Conservation (phyloP, 2,329 filamentous ascomycete genomes). For the Fusarium drepaniforme region DNA sequence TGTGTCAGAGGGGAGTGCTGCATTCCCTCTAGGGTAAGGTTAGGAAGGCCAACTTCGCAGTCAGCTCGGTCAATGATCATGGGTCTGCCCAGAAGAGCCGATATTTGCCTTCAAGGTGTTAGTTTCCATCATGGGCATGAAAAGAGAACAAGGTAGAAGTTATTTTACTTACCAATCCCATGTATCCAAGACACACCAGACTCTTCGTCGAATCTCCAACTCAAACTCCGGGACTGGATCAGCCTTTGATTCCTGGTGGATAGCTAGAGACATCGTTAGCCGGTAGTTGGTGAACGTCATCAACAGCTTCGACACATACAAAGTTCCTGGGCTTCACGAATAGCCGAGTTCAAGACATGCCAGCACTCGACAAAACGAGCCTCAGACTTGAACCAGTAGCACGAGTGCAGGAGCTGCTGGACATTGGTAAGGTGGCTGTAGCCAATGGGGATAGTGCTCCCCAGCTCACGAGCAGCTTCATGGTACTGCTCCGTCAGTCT, state of each 20-base stretch:
- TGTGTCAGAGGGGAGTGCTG: constrained; percentile 49
- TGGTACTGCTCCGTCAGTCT: constrained; percentile 50
- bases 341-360: constrained; percentile 51
- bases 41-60: constrained; percentile 49
- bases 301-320: constrained; percentile 33
- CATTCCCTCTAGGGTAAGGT: constrained; percentile 48
- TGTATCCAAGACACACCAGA: constrained; percentile 53
- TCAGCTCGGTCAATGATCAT: constrained; percentile 51
- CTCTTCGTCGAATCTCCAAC: constrained; percentile 50
- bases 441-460: constrained; percentile 48
- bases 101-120: constrained; percentile 50
- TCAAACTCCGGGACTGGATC: constrained; percentile 49
- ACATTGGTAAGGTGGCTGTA: constrained; percentile 50
- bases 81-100: constrained; percentile 48
- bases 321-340: constrained; percentile 52
- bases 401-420: constrained; percentile 52
- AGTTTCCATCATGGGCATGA: neutral
- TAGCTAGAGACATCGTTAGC: constrained; percentile 37
- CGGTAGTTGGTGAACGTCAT: too few species aligned
- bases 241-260: constrained; percentile 47
- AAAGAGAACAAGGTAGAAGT: neutral
- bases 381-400: constrained; percentile 54
- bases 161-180: constrained; percentile 52
- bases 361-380: constrained; percentile 53
- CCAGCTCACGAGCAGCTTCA: constrained; percentile 48